Conservation (phyloP, 805 yeast genomes). For the Candida insectalens region DNA sequence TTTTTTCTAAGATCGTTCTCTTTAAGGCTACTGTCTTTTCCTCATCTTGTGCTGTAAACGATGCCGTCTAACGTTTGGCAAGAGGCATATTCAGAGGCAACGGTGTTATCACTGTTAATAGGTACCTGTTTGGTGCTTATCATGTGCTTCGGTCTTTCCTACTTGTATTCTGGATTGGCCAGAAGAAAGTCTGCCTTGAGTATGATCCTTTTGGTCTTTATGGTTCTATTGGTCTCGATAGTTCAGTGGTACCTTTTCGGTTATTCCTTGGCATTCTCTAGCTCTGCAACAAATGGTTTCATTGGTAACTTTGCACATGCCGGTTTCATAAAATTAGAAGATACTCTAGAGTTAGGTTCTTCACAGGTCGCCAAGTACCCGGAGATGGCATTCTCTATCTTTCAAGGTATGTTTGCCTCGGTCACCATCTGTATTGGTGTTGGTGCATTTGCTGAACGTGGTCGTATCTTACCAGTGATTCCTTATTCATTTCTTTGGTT, state of each 20-base stretch:
- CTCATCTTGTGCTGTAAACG: no score
- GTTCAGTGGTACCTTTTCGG: slow-evolving; percentile 99
- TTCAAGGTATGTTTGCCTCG: slow-evolving; percentile 85
- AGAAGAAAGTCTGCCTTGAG: slow-evolving; percentile 84
- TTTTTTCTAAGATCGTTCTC: no score
- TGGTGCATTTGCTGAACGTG: slow-evolving; percentile 92
- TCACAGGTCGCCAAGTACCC: slow-evolving; percentile 46
- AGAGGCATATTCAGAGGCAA: slow-evolving; percentile 32
- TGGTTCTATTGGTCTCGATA: slow-evolving; percentile 35
- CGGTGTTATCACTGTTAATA: slow-evolving; percentile 41
- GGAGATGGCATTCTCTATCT: slow-evolving; percentile 73
- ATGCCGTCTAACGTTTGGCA: slow-evolving; percentile 7
- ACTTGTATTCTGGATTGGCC: slow-evolving; percentile 84
- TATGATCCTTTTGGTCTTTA: slow-evolving; percentile 71
- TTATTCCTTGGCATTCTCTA: slow-evolving; percentile 81
- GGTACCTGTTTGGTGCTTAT: slow-evolving; percentile 70
- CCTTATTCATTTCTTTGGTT: slow-evolving; percentile 81
- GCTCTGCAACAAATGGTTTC: slow-evolving; percentile 71
- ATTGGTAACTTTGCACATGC: slow-evolving; percentile 81
- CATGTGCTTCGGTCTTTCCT: slow-evolving; percentile 94
- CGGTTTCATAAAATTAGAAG: slow-evolving; percentile 67
- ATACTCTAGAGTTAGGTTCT: slow-evolving; percentile 15
- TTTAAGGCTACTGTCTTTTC: no score
- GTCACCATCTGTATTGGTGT: slow-evolving; percentile 89
- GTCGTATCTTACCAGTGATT: slow-evolving; percentile 76